These are phyloP conservation scores for Trametes sp. DNA, from an alignment of 1,284 basidiomycete genomes.

Conservation along the genomic window DNA sequence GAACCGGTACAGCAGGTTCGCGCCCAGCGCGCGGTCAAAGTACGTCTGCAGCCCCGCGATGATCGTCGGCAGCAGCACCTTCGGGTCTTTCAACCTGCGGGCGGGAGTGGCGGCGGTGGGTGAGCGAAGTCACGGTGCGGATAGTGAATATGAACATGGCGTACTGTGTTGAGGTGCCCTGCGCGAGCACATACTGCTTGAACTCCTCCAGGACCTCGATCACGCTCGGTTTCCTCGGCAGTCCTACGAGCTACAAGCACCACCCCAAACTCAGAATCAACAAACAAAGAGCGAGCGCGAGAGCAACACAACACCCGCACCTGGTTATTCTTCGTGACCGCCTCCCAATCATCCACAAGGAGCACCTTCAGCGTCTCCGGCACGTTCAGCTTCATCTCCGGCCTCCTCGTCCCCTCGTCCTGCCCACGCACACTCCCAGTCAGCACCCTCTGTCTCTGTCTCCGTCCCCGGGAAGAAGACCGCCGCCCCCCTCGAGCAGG, in stretches of 20 bases:
- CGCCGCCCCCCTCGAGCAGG: no score
- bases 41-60: conserved; percentile 91
- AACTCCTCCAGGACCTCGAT: conserved; percentile 84
- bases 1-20: conserved; percentile 93
- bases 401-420: conserved; percentile 75
- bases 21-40: conserved; percentile 92
- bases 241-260: conserved; percentile 80
- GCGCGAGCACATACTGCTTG: conserved; percentile 63
- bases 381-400: conserved; percentile 91
- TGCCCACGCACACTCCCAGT: neutral
- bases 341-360: conserved; percentile 98
- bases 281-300: no score
- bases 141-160: conserved; percentile 28
- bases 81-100: conserved; percentile 67
- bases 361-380: conserved; percentile 91
- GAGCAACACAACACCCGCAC: no score
- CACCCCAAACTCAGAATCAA: no score
- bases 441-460: no score
- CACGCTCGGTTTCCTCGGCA: conserved; percentile 88
- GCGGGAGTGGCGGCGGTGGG: neutral
- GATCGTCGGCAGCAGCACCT: conserved; percentile 77
- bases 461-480: no score
- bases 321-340: conserved; percentile 94
- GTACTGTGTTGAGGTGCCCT: conserved; percentile 58
- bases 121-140: neutral